A percentile compares a stretch with the other conserved stretches of the same genome.
Evolutionary conservation across 108 stramenopile species (phyloP).

Genomic region (Discostella stelligeroides): DNA sequence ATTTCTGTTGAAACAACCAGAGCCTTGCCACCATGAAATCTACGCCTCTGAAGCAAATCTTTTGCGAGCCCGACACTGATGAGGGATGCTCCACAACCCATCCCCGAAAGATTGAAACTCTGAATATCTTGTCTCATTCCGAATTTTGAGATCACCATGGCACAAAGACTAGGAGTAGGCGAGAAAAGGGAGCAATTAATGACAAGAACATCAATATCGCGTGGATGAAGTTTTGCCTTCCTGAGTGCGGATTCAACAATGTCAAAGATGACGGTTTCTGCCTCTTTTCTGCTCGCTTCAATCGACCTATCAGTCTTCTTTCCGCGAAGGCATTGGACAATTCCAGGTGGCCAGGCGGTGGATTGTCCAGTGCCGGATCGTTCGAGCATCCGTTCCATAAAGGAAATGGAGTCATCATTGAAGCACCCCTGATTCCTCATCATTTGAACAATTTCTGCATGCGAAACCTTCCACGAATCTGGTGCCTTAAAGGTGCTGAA

Average conservation of each 20-base stretch:
- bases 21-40: slow-evolving; percentile 75
- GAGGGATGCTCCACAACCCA: slow-evolving; percentile 97
- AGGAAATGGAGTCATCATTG: slow-evolving; percentile 83
- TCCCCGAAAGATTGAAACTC: slow-evolving; percentile 94
- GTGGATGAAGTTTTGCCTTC: slow-evolving; percentile 87
- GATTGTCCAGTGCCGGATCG: slow-evolving; percentile 92
- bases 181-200: slow-evolving; percentile 98
- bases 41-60: slow-evolving; percentile 67
- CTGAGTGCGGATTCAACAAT: slow-evolving; percentile 89
- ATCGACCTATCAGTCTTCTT: slow-evolving; percentile 86
- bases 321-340: slow-evolving; percentile 72
- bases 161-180: slow-evolving; percentile 96
- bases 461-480: slow-evolving; percentile 87
- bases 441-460: slow-evolving; percentile 89
- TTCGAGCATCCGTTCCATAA: slow-evolving; percentile 89
- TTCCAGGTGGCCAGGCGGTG: slow-evolving; percentile 98
- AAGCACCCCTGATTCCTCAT: slow-evolving; percentile 93
- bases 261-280: slow-evolving; percentile 93
- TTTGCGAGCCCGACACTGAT: slow-evolving; percentile 94
- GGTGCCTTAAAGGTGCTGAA: slow-evolving; percentile 96
- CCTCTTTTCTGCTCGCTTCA: slow-evolving; percentile 90
- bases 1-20: slow-evolving; percentile 96
- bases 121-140: slow-evolving; percentile 88
- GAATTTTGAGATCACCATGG: slow-evolving; percentile 95
- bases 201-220: slow-evolving; percentile 94